phyloP scores from a whole-genome alignment of 2,329 filamentous ascomycete genomes.

The Pseudogymnoascus sp. region DNA sequence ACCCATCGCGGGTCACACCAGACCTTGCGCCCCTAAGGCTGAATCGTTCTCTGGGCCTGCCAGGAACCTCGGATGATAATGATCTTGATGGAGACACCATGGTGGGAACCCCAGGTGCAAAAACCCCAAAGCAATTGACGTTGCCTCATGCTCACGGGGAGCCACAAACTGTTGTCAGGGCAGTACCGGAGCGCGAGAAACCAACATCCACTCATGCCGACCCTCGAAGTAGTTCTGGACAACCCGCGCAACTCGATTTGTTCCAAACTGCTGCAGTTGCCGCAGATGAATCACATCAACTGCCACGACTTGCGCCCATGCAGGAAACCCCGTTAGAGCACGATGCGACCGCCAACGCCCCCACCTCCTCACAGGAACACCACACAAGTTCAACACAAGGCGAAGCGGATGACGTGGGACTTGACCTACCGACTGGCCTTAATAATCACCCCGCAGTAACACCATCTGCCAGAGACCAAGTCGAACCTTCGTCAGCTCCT shows the following conservation, averaged over 20 bases:
- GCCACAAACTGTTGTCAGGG: neutral
- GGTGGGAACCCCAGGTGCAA: neutral
- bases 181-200: neutral
- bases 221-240: neutral
- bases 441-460: neutral
- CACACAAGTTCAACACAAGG: slow-evolving; percentile 23
- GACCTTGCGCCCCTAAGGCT: neutral
- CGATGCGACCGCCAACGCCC: neutral
- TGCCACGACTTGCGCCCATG: neutral
- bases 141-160: neutral
- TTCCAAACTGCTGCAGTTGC: neutral
- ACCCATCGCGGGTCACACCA: neutral
- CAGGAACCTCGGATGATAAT: neutral
- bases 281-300: neutral
- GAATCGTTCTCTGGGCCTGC: neutral
- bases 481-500: slow-evolving; percentile 14
- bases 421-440: neutral
- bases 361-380: neutral
- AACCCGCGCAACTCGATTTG: neutral
- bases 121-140: neutral
- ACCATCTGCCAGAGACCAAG: neutral
- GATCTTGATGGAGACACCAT: neutral
- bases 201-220: neutral
- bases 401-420: slow-evolving; percentile 6
- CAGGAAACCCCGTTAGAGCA: neutral